Evolutionary conservation across 257 asterid genomes (phyloP).

Genomic region (Coffea canephora): DNA sequence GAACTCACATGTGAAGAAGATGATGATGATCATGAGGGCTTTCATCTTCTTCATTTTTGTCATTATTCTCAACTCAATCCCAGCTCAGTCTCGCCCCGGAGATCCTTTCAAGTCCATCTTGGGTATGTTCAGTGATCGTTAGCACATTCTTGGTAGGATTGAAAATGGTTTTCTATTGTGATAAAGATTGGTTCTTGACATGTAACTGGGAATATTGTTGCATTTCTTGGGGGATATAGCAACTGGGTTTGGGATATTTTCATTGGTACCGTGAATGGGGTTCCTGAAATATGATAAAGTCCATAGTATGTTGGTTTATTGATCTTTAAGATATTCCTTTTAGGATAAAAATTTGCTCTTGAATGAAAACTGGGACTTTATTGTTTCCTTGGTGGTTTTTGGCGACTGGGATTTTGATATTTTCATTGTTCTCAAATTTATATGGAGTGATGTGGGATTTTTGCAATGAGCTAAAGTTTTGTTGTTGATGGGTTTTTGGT

Average conservation of each 20-base stretch:
- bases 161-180: constrained; percentile 2
- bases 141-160: background rate
- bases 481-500: background rate
- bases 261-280: background rate
- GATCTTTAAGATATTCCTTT: background rate
- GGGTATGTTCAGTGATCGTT: constrained; percentile 40
- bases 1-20: constrained; percentile 31
- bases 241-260: constrained; percentile 22
- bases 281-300: constrained; percentile 9
- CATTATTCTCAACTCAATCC: constrained; percentile 32
- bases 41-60: constrained; percentile 28
- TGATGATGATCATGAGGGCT: constrained; percentile 38
- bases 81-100: constrained; percentile 37
- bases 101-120: constrained; percentile 53
- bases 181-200: background rate
- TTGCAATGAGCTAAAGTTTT: background rate
- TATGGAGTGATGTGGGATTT: background rate
- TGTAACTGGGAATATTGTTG: background rate
- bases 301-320: constrained; percentile 49
- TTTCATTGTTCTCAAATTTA: background rate
- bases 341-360: constrained; percentile 5
- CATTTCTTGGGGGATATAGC: constrained; percentile 1
- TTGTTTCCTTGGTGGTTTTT: background rate
- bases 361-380: background rate
- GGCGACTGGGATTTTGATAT: constrained; percentile 28